These are phyloP conservation scores for Fagopyrum tataricum DNA, from an alignment of 148 eudicot genomes.

Conservation along the genomic window DNA sequence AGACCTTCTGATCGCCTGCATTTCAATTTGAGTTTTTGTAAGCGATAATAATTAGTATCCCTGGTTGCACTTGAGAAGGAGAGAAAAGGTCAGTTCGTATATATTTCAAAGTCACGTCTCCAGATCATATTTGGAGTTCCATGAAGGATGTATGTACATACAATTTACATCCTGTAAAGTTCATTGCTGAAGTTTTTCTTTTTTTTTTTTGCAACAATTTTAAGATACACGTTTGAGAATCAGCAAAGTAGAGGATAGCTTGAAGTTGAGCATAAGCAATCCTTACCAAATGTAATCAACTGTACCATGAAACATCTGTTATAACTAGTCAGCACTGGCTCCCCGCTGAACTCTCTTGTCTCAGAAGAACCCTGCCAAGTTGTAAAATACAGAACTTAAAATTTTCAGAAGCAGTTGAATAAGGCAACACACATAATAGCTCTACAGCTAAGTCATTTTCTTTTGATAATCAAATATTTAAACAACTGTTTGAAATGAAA, in stretches of 20 bases:
- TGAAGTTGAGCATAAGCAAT: background rate
- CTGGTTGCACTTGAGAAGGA: background rate
- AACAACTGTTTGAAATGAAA: background rate
- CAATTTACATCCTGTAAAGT: background rate
- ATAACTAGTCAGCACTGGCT: constrained; percentile 86
- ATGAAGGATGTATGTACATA: background rate
- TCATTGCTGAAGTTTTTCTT: background rate
- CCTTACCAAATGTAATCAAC: constrained; percentile 95
- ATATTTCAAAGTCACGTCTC: background rate
- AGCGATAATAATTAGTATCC: background rate
- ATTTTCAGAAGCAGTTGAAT: background rate
- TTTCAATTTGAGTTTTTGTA: constrained; percentile 2
- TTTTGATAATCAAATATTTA: background rate
- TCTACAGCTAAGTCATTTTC: background rate
- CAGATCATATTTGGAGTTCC: background rate
- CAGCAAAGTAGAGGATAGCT: background rate
- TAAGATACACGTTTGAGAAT: background rate
- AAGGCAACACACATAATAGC: background rate
- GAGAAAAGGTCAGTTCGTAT: background rate
- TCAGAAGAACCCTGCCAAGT: constrained; percentile 56
- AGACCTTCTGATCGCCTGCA: constrained; percentile 95
- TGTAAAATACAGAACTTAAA: background rate
- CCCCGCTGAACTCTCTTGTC: constrained; percentile 74
- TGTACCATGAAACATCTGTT: constrained; percentile 65
- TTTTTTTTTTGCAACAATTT: background rate